Evolutionary conservation across 345 rosid species (phyloP).

Genomic region (Camelina laxa): DNA sequence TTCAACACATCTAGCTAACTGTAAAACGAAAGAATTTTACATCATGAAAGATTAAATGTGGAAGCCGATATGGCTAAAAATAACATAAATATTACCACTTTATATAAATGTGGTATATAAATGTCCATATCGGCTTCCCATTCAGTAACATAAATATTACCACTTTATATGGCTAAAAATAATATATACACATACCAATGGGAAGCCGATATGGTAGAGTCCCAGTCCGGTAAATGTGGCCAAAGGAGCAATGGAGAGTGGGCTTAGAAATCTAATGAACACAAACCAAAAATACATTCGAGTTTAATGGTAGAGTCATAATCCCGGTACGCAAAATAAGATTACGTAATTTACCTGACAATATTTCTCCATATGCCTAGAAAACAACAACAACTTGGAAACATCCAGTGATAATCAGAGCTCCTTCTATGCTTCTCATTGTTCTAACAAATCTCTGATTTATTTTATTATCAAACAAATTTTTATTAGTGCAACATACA

Average conservation of each 20-base stretch:
- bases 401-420: slow-evolving; percentile 61
- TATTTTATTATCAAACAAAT: neutral
- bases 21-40: neutral
- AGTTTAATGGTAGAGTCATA: neutral
- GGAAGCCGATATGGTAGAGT: slow-evolving; percentile 74
- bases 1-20: slow-evolving; percentile 73
- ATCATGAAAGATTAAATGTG: too few relatives aligned
- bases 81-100: neutral
- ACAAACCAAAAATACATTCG: neutral
- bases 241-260: slow-evolving; percentile 70
- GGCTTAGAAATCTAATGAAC: slow-evolving; percentile 62
- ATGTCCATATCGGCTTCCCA: too few relatives aligned
- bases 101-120: too few relatives aligned
- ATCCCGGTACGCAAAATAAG: neutral
- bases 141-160: too few relatives aligned
- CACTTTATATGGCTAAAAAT: neutral
- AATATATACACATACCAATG: slow-evolving; percentile 51
- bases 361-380: slow-evolving; percentile 74
- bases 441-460: slow-evolving; percentile 61
- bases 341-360: slow-evolving; percentile 24
- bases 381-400: slow-evolving; percentile 68
- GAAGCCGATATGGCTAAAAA: too few relatives aligned
- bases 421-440: slow-evolving; percentile 78
- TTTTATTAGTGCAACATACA: neutral
- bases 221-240: slow-evolving; percentile 70